These are phyloP conservation scores for Lyophyllum decastes DNA, from an alignment of 768 basidiomycete genomes.

Conservation along the genomic window DNA sequence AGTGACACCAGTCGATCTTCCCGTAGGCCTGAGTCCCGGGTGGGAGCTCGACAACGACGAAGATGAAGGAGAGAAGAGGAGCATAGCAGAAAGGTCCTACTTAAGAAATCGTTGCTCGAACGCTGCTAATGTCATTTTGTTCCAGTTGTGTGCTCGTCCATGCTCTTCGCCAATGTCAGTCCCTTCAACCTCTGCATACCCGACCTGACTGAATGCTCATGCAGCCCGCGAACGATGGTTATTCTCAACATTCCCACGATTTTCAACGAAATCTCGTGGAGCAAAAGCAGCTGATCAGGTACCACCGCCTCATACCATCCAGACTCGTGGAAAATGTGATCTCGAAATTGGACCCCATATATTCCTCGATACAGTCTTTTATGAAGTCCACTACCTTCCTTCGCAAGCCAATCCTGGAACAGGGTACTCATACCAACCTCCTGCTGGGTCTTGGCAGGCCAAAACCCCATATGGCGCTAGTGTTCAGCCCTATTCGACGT, in stretches of 20 bases:
- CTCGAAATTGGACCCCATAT: conserved; percentile 76
- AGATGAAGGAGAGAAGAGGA: conserved; percentile 45
- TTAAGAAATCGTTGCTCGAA: neutral
- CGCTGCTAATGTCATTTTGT: conserved; percentile 1
- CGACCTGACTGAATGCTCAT: conserved; percentile 13
- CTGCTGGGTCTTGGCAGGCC: conserved; percentile 27
- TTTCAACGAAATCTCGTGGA: conserved; percentile 64
- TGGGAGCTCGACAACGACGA: conserved; percentile 60
- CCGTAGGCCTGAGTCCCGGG: conserved; percentile 55
- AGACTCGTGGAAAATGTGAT: conserved; percentile 66
- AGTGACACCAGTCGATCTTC: conserved; percentile 37
- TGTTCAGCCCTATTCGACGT: conserved; percentile 3
- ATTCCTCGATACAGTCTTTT: conserved; percentile 68
- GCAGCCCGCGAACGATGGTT: conserved; percentile 76
- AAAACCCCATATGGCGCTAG: conserved; percentile 26
- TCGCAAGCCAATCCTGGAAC: conserved; percentile 20
- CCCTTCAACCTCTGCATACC: conserved; percentile 3
- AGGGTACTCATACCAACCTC: conserved; percentile 22
- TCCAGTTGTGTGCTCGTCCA: conserved; percentile 61
- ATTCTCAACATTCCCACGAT: conserved; percentile 65
- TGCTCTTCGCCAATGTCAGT: conserved; percentile 71
- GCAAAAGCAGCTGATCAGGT: conserved; percentile 51
- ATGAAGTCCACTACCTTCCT: conserved; percentile 71
- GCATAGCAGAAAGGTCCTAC: conserved; percentile 58
- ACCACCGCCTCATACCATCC: conserved; percentile 68